Evolutionary conservation across 2,329 filamentous ascomycete genomes (phyloP), one percentile per base, ranked within the genome.

Genomic region (Paracamarosporium sp.): DNA sequence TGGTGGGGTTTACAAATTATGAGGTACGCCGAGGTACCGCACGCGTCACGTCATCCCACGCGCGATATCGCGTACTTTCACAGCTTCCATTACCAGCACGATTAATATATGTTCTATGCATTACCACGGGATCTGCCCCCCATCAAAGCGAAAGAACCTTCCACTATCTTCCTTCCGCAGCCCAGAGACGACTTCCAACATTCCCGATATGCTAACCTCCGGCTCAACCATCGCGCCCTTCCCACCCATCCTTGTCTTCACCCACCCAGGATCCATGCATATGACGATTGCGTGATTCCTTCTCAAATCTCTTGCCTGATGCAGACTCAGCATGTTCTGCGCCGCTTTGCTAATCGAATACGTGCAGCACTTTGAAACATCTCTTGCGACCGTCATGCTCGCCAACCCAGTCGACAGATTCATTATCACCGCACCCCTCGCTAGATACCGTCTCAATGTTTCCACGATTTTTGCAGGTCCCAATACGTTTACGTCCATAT

Each of bases 401-500:
- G 65, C 76, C 3, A 78, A 61, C 2, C 75, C 76, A 15, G 63
- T 69, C 12, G 69, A 67, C 67, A 77, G 67, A 57, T 77, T 78
- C 63, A 78, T 54, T 3, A 77, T 69, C 4, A 70, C 62, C 3
- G 70, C 74, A 8, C 69, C 66, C 0, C 66, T 43, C 5, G 69
- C 68, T 1, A 78, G 59, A n/a, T 74, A 68, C 27, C 59, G 62
- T 12, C 60, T 52, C 0, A 83, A 60, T 1, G 73, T 71, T 63
- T 82, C 72, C 0, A 81, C 74, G 6, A 78, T 73, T 55, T 80
- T 80, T 1, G 81, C 80, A 0, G 81, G 81, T 0, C 81, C 82
- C 17, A 82, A 53, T 3, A 83, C 80, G 53, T 84, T 83, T 60
- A 77, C 68, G 25, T 73, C 67, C 48, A 84, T 77, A 47, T 81